These are phyloP conservation scores for Backusella luteola DNA, from an alignment of 192 early-diverging fungal genomes.

Conservation along the genomic window DNA sequence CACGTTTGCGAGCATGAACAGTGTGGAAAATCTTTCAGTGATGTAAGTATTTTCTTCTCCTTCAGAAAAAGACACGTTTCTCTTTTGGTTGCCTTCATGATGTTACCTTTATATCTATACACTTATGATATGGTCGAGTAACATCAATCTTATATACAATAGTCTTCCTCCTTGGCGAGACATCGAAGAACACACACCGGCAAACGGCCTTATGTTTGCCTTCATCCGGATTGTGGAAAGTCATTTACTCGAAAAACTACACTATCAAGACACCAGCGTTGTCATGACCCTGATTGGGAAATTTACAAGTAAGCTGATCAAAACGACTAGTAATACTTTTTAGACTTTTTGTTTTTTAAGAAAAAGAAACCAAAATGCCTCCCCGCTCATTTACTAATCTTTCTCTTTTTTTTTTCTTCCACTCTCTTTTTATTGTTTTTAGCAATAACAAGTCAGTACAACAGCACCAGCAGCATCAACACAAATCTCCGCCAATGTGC, in stretches of 20 bases:
- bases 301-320: conserved; percentile 9
- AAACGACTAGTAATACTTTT: neutral
- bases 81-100: neutral
- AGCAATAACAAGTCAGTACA: neutral
- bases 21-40: conserved; percentile 72
- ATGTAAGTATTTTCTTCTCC: conserved; percentile 32
- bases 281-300: conserved; percentile 40
- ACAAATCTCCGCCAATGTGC: neutral
- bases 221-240: conserved; percentile 64
- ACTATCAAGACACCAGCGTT: conserved; percentile 52
- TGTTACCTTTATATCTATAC: neutral
- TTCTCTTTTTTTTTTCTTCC: neutral
- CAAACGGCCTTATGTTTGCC: conserved; percentile 65
- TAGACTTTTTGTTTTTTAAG: neutral
- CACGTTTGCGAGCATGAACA: conserved; percentile 60
- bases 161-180: conserved; percentile 69
- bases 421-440: neutral
- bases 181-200: conserved; percentile 70
- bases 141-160: neutral
- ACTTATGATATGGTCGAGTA: neutral
- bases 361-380: neutral
- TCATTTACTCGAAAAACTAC: conserved; percentile 62
- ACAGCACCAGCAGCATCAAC: neutral
- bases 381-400: neutral
- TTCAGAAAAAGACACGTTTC: neutral